These are phyloP conservation scores for Beta lomatogona DNA, from an alignment of 179 eudicot species.

Conservation along the genomic window DNA sequence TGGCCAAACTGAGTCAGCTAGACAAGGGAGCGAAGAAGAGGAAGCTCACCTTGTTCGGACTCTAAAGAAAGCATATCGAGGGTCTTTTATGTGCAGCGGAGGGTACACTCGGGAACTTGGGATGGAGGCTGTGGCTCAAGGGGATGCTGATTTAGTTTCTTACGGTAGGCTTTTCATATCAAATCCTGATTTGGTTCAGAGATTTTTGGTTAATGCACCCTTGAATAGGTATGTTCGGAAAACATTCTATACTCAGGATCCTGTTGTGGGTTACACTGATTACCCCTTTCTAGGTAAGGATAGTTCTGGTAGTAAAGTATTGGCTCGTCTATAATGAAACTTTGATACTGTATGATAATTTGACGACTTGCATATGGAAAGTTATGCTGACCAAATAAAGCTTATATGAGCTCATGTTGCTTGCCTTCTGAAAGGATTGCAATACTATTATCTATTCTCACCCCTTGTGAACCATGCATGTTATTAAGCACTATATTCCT, in stretches of 20 bases:
- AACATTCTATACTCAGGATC: slow-evolving; percentile 79
- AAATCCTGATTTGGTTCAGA: slow-evolving; percentile 70
- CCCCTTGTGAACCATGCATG: not conserved
- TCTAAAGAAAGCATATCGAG: slow-evolving; percentile 50
- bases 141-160: slow-evolving; percentile 76
- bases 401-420: not conserved
- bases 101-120: slow-evolving; percentile 65
- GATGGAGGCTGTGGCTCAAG: slow-evolving; percentile 60
- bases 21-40: slow-evolving; percentile 58
- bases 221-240: slow-evolving; percentile 57
- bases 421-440: not conserved
- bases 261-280: slow-evolving; percentile 77
- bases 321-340: slow-evolving; percentile 27
- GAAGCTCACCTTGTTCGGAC: slow-evolving; percentile 52
- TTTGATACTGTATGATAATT: not conserved
- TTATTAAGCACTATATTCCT: no score
- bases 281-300: slow-evolving; percentile 56
- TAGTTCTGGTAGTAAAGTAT: slow-evolving; percentile 9
- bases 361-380: not conserved
- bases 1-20: slow-evolving; percentile 60
- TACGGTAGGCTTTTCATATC: slow-evolving; percentile 71
- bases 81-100: slow-evolving; percentile 74
- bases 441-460: not conserved
- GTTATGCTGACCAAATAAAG: not conserved
- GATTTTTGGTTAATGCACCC: slow-evolving; percentile 61